Evolutionary conservation across 1,284 basidiomycete genomes (phyloP).

Genomic region (Wallemia hederae): DNA sequence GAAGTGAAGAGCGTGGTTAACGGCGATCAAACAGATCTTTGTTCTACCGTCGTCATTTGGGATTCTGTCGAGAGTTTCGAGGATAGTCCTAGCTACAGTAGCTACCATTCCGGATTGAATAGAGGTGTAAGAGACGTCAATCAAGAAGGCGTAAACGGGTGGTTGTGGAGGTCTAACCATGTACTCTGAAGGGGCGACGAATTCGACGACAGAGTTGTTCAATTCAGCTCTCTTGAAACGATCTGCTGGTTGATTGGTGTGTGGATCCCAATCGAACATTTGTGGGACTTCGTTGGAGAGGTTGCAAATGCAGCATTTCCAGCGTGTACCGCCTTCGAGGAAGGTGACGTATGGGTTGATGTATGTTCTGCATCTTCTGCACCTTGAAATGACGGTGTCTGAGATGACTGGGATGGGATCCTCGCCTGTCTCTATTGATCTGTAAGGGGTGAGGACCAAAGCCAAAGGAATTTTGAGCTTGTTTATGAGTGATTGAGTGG

Average conservation of each 20-base stretch:
- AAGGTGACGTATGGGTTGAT: constrained; percentile 98
- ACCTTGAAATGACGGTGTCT: constrained; percentile 89
- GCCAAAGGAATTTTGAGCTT: constrained; percentile 86
- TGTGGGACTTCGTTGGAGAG: constrained; percentile 97
- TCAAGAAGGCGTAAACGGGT: constrained; percentile 83
- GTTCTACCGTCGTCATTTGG: constrained; percentile 83
- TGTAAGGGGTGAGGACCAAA: constrained; percentile 71
- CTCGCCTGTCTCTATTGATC: constrained; percentile 30
- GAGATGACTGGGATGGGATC: constrained; percentile 58
- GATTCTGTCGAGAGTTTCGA: constrained; percentile 79
- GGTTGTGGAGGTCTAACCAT: constrained; percentile 92
- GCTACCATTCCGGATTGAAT: constrained; percentile 90
- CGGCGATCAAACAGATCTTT: constrained; percentile 74
- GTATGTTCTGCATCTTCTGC: constrained; percentile 85
- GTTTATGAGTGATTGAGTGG: constrained; percentile 59
- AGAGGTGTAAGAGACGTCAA: constrained; percentile 80
- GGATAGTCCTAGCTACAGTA: constrained; percentile 76
- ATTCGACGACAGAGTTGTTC: constrained; percentile 80
- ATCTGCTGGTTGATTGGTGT: constrained; percentile 75
- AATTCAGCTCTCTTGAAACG: constrained; percentile 80
- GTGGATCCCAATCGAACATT: constrained; percentile 93
- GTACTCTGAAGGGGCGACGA: constrained; percentile 92
- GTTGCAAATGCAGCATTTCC: constrained; percentile 99
- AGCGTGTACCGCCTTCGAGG: constrained; percentile 90
- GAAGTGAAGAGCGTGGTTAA: constrained; percentile 81